A percentile compares a stretch with the other conserved stretches of the same genome.
These are phyloP conservation scores for Suhomyces choctaworum DNA, from an alignment of 1,139 yeast species.

Conservation along the genomic window DNA sequence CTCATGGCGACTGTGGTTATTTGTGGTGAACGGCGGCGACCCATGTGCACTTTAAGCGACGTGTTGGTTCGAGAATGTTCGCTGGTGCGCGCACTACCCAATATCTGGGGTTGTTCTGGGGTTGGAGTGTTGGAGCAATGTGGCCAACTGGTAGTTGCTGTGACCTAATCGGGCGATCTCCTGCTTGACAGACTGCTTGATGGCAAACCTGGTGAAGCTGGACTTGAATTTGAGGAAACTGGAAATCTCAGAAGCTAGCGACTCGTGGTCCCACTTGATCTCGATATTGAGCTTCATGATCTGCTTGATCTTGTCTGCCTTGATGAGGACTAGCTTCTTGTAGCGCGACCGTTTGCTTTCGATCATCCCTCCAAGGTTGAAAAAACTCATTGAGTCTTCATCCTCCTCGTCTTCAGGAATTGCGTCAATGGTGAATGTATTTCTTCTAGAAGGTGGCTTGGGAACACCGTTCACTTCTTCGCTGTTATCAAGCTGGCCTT, in stretches of 20 bases:
- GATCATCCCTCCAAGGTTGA: constrained; percentile 35
- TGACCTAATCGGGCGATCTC: constrained; percentile 12
- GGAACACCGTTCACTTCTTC: background rate
- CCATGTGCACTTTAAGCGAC: constrained; percentile 3
- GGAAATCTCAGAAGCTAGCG: constrained; percentile 62
- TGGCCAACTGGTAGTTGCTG: constrained; percentile 4
- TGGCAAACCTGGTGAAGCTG: constrained; percentile 36
- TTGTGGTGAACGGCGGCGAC: background rate
- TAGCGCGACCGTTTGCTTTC: constrained; percentile 40
- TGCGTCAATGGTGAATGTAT: constrained; percentile 12
- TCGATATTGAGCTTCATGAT: constrained; percentile 37
- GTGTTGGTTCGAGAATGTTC: constrained; percentile 13
- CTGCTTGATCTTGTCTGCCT: constrained; percentile 36
- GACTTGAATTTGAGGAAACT: constrained; percentile 54
- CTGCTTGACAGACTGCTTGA: constrained; percentile 32
- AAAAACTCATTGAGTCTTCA: constrained; percentile 21
- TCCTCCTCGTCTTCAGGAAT: constrained; percentile 14
- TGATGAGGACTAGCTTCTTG: constrained; percentile 30
- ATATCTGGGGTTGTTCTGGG: constrained; percentile 2
- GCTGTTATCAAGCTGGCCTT: background rate
- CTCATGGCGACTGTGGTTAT: constrained; percentile 20
- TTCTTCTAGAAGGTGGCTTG: constrained; percentile 6
- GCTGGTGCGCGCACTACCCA: constrained; percentile 11
- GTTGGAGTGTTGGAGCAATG: constrained; percentile 1
- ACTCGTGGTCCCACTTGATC: constrained; percentile 54